phyloP scores from a whole-genome alignment of 495 filamentous ascomycete species.

The Neurospora tetraspora region DNA sequence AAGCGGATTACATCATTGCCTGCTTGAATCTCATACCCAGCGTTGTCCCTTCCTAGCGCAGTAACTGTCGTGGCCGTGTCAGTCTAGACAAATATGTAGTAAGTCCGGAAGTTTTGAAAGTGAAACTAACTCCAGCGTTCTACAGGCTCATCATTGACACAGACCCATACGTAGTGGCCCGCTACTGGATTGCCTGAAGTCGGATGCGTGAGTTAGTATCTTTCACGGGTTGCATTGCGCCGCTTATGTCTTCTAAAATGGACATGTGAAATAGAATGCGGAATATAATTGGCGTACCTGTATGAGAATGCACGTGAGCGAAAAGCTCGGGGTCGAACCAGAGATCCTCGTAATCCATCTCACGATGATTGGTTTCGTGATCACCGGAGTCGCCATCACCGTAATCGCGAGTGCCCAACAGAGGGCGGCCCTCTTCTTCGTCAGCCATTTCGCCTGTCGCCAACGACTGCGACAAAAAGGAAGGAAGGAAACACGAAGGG shows the following conservation, averaged over 20 bases:
- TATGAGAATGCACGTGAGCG: not conserved
- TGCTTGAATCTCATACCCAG: not conserved
- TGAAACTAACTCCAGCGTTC: not conserved
- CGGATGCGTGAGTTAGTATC: not conserved
- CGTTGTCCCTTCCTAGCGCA: not conserved
- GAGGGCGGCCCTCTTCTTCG: not conserved
- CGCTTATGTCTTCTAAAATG: too few species aligned
- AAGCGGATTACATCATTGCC: not conserved
- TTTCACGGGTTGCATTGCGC: too few species aligned
- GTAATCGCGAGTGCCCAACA: not conserved
- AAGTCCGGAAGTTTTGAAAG: not conserved
- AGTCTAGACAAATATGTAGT: not conserved
- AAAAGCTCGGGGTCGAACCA: not conserved
- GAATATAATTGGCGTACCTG: not conserved
- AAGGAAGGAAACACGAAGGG: not conserved
- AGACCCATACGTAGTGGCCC: not conserved
- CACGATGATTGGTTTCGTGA: not conserved
- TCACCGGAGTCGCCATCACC: not conserved
- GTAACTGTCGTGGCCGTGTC: not conserved
- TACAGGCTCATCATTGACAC: not conserved
- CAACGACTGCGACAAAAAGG: not conserved
- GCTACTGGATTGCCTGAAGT: not conserved
- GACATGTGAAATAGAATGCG: not conserved
- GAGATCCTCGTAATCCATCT: not conserved
- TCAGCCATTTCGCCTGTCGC: not conserved